Percentiles rank a stretch among this genome's conserved stretches.
These are phyloP conservation scores for Lipomyces yamanashiensis DNA, from an alignment of 805 yeast species.

Conservation along the genomic window DNA sequence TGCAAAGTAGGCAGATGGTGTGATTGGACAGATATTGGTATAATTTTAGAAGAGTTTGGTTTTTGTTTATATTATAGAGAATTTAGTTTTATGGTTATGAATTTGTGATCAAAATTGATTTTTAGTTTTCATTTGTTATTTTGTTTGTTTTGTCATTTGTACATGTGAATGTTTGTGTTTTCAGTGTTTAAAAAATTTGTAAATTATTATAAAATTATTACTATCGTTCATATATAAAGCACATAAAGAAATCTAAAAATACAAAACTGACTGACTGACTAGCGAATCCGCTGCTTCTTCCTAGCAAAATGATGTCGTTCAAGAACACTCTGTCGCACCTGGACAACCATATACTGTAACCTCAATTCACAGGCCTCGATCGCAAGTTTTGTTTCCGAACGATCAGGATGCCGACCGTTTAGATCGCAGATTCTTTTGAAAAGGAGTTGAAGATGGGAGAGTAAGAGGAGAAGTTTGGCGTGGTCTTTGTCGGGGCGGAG, in stretches of 20 bases:
- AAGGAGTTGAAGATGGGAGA: constrained; percentile 11
- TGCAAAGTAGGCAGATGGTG: constrained; percentile 18
- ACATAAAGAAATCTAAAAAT: no score
- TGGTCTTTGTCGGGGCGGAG: constrained; percentile 21
- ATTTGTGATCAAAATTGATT: no score
- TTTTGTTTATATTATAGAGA: background rate
- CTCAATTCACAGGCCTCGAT: constrained; percentile 27
- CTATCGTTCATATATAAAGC: no score
- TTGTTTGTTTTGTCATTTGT: no score
- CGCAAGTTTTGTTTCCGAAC: constrained; percentile 27
- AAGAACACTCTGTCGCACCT: constrained; percentile 14
- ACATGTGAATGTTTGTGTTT: no score
- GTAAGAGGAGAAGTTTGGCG: constrained; percentile 10
- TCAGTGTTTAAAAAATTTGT: no score
- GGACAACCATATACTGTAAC: constrained; percentile 12
- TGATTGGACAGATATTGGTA: background rate
- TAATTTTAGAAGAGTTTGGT: background rate
- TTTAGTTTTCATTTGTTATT: no score
- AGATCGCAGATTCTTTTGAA: constrained; percentile 26
- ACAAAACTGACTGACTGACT: background rate
- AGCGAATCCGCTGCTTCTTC: background rate
- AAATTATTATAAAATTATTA: no score
- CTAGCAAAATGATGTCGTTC: constrained; percentile 6
- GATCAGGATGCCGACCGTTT: constrained; percentile 27
- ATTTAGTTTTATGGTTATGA: no score